Percentiles rank a stretch among this genome's conserved stretches.
Conservation (phyloP, 164 flowering plant species). For the Dillenia turbinata region DNA sequence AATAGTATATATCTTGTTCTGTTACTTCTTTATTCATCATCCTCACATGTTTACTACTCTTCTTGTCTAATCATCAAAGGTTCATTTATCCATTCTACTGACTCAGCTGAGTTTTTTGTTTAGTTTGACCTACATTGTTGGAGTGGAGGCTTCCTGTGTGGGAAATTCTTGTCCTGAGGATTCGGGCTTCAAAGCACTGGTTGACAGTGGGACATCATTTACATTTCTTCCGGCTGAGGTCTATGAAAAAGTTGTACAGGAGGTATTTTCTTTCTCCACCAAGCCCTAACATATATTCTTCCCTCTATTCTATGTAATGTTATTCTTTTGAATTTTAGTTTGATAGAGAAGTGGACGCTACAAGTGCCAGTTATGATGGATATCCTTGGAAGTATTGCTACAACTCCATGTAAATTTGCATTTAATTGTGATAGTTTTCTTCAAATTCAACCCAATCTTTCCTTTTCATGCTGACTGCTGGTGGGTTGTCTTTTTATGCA, state of each 20-base stretch:
- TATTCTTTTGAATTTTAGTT: conserved; percentile 36
- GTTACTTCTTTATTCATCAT: neutral
- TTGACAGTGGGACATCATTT: conserved; percentile 93
- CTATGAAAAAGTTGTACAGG: conserved; percentile 46
- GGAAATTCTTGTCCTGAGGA: conserved; percentile 55
- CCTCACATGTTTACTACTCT: neutral
- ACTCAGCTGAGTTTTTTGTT: conserved; percentile 12
- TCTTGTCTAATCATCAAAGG: neutral
- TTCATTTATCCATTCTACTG: neutral
- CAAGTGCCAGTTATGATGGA: conserved; percentile 45
- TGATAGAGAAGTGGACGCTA: conserved; percentile 62
- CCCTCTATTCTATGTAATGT: neutral
- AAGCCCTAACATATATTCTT: neutral
- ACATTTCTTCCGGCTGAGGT: conserved; percentile 67
- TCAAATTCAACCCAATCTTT: neutral
- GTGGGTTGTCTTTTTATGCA: conserved; percentile 20
- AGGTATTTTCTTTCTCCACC: conserved; percentile 39
- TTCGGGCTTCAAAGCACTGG: conserved; percentile 50
- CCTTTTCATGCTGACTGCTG: conserved; percentile 8
- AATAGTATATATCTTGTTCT: conserved; percentile 40
- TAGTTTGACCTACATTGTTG: conserved; percentile 70
- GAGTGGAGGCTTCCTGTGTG: conserved; percentile 68
- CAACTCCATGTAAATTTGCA: conserved; percentile 48
- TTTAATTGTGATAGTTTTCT: neutral
- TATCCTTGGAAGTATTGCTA: conserved; percentile 87